These are phyloP conservation scores for Erodium moschatum DNA, from an alignment of 441 rosid genomes.

Conservation along the genomic window DNA sequence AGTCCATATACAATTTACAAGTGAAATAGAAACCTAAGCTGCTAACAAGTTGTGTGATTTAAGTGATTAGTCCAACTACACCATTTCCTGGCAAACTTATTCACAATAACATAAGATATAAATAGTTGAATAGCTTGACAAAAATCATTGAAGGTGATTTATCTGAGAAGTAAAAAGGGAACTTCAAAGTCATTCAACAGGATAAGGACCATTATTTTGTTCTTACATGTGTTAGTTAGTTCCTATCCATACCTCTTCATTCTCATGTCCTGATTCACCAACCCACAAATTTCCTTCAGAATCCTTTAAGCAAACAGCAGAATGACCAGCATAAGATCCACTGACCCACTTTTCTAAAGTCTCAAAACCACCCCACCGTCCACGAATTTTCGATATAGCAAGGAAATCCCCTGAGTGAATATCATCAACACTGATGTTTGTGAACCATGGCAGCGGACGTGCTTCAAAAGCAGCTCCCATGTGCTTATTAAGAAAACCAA, in stretches of 20 bases:
- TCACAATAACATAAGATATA: not conserved
- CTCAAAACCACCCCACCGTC: constrained; percentile 98
- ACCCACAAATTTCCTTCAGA: constrained; percentile 89
- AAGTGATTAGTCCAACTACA: not conserved
- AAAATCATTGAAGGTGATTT: not conserved
- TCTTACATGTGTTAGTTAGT: not conserved
- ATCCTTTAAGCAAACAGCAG: constrained; percentile 81
- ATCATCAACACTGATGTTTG: constrained; percentile 57
- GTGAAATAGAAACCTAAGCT: not conserved
- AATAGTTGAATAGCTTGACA: not conserved
- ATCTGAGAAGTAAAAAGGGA: not conserved
- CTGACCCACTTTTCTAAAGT: constrained; percentile 96
- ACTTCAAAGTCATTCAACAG: not conserved
- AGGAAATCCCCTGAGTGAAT: constrained; percentile 86
- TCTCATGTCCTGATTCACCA: constrained; percentile 91
- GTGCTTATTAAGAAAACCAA: constrained; percentile 73
- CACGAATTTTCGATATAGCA: constrained; percentile 86
- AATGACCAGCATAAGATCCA: constrained; percentile 92
- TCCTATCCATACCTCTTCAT: constrained; percentile 51
- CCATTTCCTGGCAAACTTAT: not conserved
- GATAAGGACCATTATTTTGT: not conserved
- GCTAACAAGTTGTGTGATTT: not conserved
- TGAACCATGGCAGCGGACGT: constrained; percentile 84
- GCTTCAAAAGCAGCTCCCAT: constrained; percentile 68
- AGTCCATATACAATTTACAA: not conserved